A percentile compares a stretch with the other conserved stretches of the same genome.
phyloP scores from a whole-genome alignment of 805 yeast genomes.

The Yamadazyma insecticola region DNA sequence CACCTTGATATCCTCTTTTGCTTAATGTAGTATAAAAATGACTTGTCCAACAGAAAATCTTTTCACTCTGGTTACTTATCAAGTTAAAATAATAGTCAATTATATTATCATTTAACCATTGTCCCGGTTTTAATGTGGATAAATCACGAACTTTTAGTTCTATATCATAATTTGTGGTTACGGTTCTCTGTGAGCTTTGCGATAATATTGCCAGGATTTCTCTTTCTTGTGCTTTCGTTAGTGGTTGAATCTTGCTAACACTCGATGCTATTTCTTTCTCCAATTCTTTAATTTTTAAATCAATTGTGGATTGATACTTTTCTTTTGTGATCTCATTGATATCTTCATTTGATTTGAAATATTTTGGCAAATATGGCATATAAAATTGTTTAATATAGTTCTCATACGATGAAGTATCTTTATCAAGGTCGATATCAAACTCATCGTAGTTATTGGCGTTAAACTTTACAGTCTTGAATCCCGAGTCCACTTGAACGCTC shows the following conservation, averaged over 20 bases:
- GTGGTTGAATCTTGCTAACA: constrained; percentile 8
- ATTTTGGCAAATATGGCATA: constrained; percentile 8
- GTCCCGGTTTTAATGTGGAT: constrained; percentile 59
- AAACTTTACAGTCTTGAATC: constrained; percentile 8
- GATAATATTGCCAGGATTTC: constrained; percentile 11
- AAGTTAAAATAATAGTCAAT: constrained; percentile 75
- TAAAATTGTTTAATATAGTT: constrained; percentile 9
- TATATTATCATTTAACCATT: constrained; percentile 89
- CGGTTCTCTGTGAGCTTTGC: constrained; percentile 4
- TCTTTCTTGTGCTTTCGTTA: constrained; percentile 8
- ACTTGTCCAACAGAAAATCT: constrained; percentile 73
- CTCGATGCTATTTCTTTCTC: constrained; percentile 12
- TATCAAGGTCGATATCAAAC: constrained; percentile 1
- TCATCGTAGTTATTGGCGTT: constrained; percentile 5
- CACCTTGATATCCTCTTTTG: constrained; percentile 63
- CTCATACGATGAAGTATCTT: constrained; percentile 5
- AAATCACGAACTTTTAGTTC: constrained; percentile 67
- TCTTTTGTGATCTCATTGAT: constrained; percentile 1
- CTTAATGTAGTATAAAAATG: constrained; percentile 78
- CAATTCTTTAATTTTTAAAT: constrained; percentile 9
- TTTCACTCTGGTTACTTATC: constrained; percentile 34
- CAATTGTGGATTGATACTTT: constrained; percentile 7
- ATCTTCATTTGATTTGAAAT: constrained; percentile 1
- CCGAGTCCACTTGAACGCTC: constrained; percentile 5
- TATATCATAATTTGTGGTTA: constrained; percentile 27